A percentile compares a stretch with the other conserved stretches of the same genome.
Conservation (phyloP, 176 grass and related monocot species). For the Carex myosuroides region DNA sequence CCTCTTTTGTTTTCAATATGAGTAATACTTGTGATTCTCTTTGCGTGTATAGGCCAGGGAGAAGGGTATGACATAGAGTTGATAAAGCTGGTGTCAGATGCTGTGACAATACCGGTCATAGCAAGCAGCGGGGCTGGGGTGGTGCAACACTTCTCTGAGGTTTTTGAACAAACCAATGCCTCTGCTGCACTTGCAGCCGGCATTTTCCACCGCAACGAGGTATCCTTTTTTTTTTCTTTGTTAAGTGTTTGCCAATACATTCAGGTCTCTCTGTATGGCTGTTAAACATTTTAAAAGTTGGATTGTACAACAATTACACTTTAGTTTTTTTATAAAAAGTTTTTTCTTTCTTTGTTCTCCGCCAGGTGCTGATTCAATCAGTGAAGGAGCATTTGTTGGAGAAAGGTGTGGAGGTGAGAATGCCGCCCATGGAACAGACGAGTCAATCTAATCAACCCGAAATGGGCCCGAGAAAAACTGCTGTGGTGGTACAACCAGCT, state of each 20-base stretch:
- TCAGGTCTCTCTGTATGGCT: background rate
- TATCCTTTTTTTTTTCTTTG: background rate
- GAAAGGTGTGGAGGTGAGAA: conserved; percentile 75
- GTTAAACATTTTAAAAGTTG: background rate
- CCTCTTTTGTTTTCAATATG: background rate
- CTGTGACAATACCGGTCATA: conserved; percentile 89
- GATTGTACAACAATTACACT: background rate
- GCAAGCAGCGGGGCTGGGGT: conserved; percentile 81
- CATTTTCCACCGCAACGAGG: conserved; percentile 98
- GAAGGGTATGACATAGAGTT: conserved; percentile 91
- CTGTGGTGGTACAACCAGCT: background rate
- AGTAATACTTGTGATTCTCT: conserved; percentile 27
- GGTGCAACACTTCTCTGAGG: conserved; percentile 71
- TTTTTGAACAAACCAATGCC: conserved; percentile 86
- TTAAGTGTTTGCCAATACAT: background rate
- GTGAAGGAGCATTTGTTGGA: conserved; percentile 83
- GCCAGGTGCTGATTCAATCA: conserved; percentile 61
- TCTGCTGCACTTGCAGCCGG: conserved; percentile 93
- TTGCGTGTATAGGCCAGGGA: conserved; percentile 61
- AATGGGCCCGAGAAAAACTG: background rate
- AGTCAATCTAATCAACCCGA: background rate
- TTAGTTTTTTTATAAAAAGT: background rate
- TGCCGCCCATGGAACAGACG: conserved; percentile 3
- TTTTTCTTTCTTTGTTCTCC: conserved; percentile 11
- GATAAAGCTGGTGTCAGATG: conserved; percentile 82